phyloP scores from a whole-genome alignment of 345 rosid genomes.

The Populus nigra region DNA sequence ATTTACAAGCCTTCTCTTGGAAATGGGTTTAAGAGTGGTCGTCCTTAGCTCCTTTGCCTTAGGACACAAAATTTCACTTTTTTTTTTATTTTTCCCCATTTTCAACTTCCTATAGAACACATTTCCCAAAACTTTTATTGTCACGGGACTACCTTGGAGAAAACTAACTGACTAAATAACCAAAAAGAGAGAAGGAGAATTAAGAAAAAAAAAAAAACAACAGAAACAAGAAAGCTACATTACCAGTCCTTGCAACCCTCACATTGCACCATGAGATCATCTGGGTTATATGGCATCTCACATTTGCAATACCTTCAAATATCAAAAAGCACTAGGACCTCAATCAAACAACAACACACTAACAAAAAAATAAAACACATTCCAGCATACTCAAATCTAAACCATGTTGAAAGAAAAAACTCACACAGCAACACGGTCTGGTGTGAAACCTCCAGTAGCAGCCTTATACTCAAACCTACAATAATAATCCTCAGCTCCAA shows the following conservation, averaged over 20 bases:
- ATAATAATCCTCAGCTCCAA: slow-evolving; percentile 77
- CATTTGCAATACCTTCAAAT: slow-evolving; percentile 80
- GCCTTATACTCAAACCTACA: slow-evolving; percentile 85
- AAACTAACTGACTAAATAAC: background rate
- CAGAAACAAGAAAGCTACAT: background rate
- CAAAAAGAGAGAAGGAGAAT: background rate
- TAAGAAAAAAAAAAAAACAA: background rate
- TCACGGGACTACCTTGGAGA: background rate
- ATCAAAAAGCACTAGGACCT: background rate
- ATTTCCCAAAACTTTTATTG: background rate
- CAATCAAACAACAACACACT: background rate
- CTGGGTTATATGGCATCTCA: slow-evolving; percentile 94
- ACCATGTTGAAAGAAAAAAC: slow-evolving; percentile 25
- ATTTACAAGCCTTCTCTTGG: background rate
- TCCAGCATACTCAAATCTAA: background rate
- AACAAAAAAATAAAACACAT: background rate
- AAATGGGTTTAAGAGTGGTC: background rate
- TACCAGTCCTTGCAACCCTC: slow-evolving; percentile 96
- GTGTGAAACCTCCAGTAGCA: slow-evolving; percentile 74
- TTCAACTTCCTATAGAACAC: background rate
- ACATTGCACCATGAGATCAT: slow-evolving; percentile 89
- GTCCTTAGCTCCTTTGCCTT: background rate
- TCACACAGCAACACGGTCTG: slow-evolving; percentile 91
- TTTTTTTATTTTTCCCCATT: background rate
- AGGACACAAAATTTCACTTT: background rate